Evolutionary conservation across 257 asterid genomes (phyloP).

Genomic region (Solanum neorickii): DNA sequence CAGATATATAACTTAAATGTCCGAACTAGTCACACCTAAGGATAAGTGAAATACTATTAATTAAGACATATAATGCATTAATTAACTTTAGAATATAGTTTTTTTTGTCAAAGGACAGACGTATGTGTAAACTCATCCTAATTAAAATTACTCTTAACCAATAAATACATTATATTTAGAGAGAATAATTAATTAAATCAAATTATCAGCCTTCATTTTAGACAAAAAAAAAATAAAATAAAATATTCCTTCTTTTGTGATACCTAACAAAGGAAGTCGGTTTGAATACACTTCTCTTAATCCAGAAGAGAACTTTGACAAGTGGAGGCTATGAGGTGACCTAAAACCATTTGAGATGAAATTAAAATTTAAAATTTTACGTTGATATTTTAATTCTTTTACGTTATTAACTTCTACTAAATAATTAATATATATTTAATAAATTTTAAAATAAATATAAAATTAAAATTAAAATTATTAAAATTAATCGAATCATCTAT

Average conservation of each 20-base stretch:
- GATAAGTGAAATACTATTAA: background rate
- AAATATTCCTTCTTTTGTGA: background rate
- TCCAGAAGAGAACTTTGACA: background rate
- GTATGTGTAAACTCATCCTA: background rate
- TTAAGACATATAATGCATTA: background rate
- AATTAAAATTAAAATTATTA: background rate
- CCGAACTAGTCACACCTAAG: no score
- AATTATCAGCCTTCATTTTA: background rate
- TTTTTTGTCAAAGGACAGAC: background rate
- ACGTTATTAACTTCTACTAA: background rate
- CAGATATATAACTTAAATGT: background rate
- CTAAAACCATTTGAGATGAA: rapidly evolving
- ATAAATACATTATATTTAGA: background rate
- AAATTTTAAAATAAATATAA: background rate
- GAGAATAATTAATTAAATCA: background rate
- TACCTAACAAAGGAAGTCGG: background rate
- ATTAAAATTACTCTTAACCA: background rate
- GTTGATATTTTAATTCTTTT: background rate
- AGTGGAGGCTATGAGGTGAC: background rate
- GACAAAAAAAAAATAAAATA: background rate
- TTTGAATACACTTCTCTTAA: background rate
- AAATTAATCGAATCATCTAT: background rate
- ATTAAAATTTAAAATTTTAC: background rate
- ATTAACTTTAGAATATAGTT: background rate
- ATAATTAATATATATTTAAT: background rate